Evolutionary conservation across 2,329 filamentous ascomycete genomes (phyloP).

Genomic region (Xylariaceae sp.): DNA sequence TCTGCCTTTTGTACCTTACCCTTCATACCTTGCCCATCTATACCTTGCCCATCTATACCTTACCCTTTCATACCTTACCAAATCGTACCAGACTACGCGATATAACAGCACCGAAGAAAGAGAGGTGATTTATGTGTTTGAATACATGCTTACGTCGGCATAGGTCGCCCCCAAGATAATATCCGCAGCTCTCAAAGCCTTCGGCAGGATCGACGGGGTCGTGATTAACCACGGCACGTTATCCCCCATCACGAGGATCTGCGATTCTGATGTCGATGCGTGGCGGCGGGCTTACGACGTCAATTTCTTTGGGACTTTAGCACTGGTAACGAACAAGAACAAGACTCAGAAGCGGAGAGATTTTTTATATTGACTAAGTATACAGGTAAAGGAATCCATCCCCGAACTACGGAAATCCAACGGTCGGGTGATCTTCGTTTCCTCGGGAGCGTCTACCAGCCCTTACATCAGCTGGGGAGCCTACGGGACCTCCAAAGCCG

Average conservation of each 20-base stretch:
- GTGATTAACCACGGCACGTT: constrained; percentile 86
- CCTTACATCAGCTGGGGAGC: constrained; percentile 71
- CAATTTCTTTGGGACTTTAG: constrained; percentile 81
- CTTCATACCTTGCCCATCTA: no score
- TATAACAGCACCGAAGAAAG: no score
- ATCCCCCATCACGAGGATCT: constrained; percentile 68
- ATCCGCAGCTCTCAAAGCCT: constrained; percentile 60
- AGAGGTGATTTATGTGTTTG: no score
- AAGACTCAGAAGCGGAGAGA: constrained; percentile 29
- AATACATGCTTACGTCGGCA: background rate
- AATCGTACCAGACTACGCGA: no score
- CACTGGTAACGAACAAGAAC: constrained; percentile 77
- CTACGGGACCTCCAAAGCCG: constrained; percentile 81
- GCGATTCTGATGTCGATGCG: constrained; percentile 61
- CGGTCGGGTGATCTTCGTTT: constrained; percentile 73
- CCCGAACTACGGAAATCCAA: constrained; percentile 62
- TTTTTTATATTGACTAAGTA: constrained; percentile 23
- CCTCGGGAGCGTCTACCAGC: constrained; percentile 68
- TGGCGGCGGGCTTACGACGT: constrained; percentile 76
- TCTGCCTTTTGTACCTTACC: no score
- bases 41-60: no score
- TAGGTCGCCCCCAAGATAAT: constrained; percentile 60
- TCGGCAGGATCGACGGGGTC: constrained; percentile 71
- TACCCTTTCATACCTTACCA: no score
- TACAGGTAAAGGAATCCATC: constrained; percentile 66